phyloP scores from a whole-genome alignment of 305 asterid species.

The Fraxinus latifolia region DNA sequence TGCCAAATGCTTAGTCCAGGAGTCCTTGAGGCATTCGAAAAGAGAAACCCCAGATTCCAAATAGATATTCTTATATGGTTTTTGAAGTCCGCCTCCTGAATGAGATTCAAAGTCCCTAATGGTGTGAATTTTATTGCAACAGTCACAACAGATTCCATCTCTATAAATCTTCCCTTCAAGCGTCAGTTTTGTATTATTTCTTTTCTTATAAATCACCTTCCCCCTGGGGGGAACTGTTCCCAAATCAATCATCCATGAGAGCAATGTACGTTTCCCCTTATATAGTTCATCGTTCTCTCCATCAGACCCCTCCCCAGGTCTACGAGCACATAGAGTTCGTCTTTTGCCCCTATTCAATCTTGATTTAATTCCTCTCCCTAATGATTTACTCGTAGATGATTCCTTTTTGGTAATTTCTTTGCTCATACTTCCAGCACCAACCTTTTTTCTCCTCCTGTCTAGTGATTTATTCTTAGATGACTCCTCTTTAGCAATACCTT shows the following conservation, averaged over 20 bases:
- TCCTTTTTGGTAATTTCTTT: constrained; percentile 34
- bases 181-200: constrained; percentile 30
- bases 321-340: constrained; percentile 62
- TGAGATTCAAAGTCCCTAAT: constrained; percentile 62
- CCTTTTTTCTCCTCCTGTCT: constrained; percentile 19
- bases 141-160: constrained; percentile 76
- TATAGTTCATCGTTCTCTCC: constrained; percentile 34
- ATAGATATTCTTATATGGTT: constrained; percentile 46
- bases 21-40: constrained; percentile 58
- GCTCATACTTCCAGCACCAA: not conserved
- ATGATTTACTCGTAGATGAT: constrained; percentile 32
- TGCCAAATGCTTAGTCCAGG: constrained; percentile 67
- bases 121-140: constrained; percentile 55
- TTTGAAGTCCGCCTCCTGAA: constrained; percentile 50
- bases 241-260: constrained; percentile 84
- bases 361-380: constrained; percentile 28
- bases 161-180: constrained; percentile 60
- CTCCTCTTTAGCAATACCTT: constrained; percentile 35
- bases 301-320: constrained; percentile 49
- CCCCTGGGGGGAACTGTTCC: constrained; percentile 54
- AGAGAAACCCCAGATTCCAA: constrained; percentile 71
- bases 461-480: constrained; percentile 31
- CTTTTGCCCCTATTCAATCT: constrained; percentile 32
- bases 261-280: constrained; percentile 59
- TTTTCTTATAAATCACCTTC: constrained; percentile 52